phyloP scores from a whole-genome alignment of 169 alveolate species.

The Theileria equi region DNA sequence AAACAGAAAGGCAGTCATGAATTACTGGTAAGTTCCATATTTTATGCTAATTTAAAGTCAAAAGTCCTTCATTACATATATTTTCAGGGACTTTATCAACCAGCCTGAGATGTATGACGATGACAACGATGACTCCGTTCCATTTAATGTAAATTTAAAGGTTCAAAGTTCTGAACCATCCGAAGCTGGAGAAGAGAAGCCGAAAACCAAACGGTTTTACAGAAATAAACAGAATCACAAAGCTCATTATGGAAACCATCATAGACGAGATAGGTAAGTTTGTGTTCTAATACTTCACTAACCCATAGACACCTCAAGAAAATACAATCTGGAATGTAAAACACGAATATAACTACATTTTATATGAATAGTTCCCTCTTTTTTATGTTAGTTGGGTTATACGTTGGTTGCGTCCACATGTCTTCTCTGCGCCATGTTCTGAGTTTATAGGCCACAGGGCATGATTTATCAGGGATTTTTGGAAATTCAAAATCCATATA shows the following conservation, averaged over 20 bases:
- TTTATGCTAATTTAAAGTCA: background rate
- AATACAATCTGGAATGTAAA: slow-evolving; percentile 41
- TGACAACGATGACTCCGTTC: slow-evolving; percentile 50
- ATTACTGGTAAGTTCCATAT: slow-evolving; percentile 51
- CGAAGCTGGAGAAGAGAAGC: slow-evolving; percentile 11
- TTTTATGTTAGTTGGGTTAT: background rate
- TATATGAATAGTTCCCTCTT: background rate
- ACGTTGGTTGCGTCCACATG: background rate
- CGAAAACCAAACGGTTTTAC: slow-evolving; percentile 11
- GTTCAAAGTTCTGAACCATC: slow-evolving; percentile 23
- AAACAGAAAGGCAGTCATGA: slow-evolving; percentile 41
- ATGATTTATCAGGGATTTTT: no score
- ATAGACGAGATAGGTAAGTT: slow-evolving; percentile 26
- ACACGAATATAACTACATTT: slow-evolving; percentile 1
- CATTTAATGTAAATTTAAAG: slow-evolving; percentile 34
- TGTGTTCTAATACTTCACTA: background rate
- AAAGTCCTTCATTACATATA: background rate
- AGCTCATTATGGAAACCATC: slow-evolving; percentile 27
- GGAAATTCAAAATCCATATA: no score
- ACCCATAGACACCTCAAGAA: slow-evolving; percentile 17
- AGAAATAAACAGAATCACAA: slow-evolving; percentile 24
- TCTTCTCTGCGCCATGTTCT: background rate
- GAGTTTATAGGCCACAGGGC: background rate
- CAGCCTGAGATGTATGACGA: slow-evolving; percentile 50
- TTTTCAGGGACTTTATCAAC: slow-evolving; percentile 42